Conservation (phyloP, 1,139 yeast species). For the Chernovozyma sophiae-reginae region DNA sequence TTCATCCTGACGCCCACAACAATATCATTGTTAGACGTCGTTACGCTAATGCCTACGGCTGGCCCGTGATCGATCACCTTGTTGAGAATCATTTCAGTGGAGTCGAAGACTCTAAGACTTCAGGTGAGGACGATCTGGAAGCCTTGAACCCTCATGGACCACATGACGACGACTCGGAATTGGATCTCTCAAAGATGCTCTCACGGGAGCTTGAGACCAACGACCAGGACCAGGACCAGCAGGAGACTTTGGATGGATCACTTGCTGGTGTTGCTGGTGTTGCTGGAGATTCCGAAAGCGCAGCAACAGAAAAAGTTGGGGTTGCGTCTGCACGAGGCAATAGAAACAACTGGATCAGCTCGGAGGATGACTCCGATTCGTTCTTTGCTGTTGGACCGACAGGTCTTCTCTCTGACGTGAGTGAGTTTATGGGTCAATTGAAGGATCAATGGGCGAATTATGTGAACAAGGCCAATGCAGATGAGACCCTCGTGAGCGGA, state of each 20-base stretch:
- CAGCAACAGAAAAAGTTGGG: neutral
- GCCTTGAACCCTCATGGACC: constrained; percentile 17
- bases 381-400: constrained; percentile 68
- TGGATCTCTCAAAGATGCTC: constrained; percentile 28
- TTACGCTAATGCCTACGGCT: constrained; percentile 92
- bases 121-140: constrained; percentile 13
- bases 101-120: constrained; percentile 7
- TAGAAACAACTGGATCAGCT: constrained; percentile 48
- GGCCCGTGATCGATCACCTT: constrained; percentile 87
- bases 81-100: constrained; percentile 36
- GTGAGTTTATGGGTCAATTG: constrained; percentile 44
- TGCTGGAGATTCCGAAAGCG: neutral
- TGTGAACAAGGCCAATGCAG: constrained; percentile 1
- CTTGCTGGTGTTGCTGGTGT: constrained; percentile 19
- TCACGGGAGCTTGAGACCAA: constrained; percentile 32
- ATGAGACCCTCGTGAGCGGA: neutral
- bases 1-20: constrained; percentile 94
- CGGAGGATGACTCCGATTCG: constrained; percentile 44
- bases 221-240: constrained; percentile 35
- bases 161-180: constrained; percentile 10
- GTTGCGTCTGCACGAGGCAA: constrained; percentile 8
- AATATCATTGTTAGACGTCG: constrained; percentile 85
- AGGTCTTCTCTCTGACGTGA: constrained; percentile 60
- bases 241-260: constrained; percentile 23
- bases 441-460: constrained; percentile 35